phyloP scores from a whole-genome alignment of 768 basidiomycete genomes.

The Suillus brevipes region DNA sequence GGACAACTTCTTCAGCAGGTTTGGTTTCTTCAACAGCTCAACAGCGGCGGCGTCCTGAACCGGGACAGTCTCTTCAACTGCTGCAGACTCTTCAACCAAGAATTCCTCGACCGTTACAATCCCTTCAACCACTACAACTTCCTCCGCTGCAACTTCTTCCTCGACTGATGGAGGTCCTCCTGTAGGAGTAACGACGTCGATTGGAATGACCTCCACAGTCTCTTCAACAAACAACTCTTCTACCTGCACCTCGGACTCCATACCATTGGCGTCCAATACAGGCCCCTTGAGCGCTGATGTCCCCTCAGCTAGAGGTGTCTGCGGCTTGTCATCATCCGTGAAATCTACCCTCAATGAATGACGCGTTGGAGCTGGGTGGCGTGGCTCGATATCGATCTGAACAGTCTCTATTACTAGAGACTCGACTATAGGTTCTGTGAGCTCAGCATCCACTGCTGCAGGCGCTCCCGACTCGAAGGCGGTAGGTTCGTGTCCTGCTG shows the following conservation, averaged over 20 bases:
- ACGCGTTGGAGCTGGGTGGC: slow-evolving; percentile 4
- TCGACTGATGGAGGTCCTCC: neutral
- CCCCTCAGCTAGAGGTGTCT: slow-evolving; percentile 1
- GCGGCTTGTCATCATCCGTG: neutral
- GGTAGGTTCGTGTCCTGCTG: neutral
- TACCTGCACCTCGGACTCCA: neutral
- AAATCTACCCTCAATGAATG: slow-evolving; percentile 7
- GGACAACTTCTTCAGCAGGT: neutral
- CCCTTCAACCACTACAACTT: neutral
- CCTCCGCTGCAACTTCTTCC: too few species aligned
- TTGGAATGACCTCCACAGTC: neutral
- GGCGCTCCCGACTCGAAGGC: neutral
- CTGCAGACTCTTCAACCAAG: neutral
- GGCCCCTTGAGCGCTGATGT: neutral
- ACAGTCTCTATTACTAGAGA: neutral
- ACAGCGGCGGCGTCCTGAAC: neutral
- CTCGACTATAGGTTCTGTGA: neutral
- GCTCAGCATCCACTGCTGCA: neutral
- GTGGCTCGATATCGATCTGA: slow-evolving; percentile 8
- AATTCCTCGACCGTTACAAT: neutral
- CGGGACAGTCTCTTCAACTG: neutral
- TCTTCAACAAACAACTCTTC: neutral
- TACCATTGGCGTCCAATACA: neutral
- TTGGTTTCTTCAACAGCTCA: neutral
- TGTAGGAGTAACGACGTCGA: neutral